Evolutionary conservation across 1,284 basidiomycete genomes (phyloP), one percentile per base, ranked within the genome.

Genomic region (Ustilago cynodontis): DNA sequence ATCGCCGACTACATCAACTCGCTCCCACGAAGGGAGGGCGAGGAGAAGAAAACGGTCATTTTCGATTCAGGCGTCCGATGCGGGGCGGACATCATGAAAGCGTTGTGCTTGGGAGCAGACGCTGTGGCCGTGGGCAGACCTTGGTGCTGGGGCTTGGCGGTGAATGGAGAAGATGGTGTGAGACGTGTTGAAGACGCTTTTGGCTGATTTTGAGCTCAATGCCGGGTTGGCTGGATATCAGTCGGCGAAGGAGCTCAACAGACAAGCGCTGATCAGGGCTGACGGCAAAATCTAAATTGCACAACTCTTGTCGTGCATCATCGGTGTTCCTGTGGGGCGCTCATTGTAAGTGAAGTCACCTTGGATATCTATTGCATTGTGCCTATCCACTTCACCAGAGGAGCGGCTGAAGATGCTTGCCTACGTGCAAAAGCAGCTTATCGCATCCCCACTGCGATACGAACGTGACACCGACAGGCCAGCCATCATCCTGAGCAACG

Each of bases 401-500:
- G n/a, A 45, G 67, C 20, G 65, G 35, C 62, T 90, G 88, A 26
- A 91, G 79, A 20, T 85, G 80, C 66, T 87, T 83, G 2, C 89
- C 92, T 0, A 93, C 88, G 26, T 85, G 83, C 67, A 93, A 84
- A 0, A 95, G 88, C 64, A 91, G 66, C 55, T 89, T 87, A 73
- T 97, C 94, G 73, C 87, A 89, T 0, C 96, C 96, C 95, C 95
- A 98, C 81, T 95, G 94, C 1, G 93, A 92, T 0, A 93, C 91
- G 16, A 98, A 80, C 71, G 92, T 94, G 31, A 94, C 88, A 0
- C 95, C 95, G 0, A 96, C 88, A 0, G 95, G 95, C 93, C 93
- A 95, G 7, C 77, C 71, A 29, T 68, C 79, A 29, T 77, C 77
- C 16, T 74, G 54, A 0, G 69, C 73, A 1, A 22, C 65, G 9